These are phyloP conservation scores for Pterocarpus macrocarpus DNA, from an alignment of 306 rosid genomes.

Conservation along the genomic window DNA sequence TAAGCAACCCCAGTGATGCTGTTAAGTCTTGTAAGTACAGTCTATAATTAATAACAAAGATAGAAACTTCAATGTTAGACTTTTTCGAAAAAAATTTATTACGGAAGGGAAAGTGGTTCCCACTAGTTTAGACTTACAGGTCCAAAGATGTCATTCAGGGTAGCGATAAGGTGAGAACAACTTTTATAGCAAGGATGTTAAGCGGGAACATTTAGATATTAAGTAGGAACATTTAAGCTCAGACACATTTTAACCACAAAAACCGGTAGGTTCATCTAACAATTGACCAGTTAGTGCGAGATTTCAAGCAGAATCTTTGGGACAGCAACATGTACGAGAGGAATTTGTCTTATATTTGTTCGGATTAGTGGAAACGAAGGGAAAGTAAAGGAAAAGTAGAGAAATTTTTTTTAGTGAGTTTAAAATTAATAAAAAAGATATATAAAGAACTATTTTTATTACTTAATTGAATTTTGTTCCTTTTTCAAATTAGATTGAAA, in stretches of 20 bases:
- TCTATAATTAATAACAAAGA: slow-evolving; percentile 45
- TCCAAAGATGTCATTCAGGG: not conserved
- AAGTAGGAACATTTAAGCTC: slow-evolving; percentile 5
- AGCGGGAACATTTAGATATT: not conserved
- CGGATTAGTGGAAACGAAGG: too few relatives aligned
- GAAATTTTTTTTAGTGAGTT: too few relatives aligned
- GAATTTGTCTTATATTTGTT: not conserved
- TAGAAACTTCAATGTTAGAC: not conserved
- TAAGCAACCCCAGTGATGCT: slow-evolving; percentile 77
- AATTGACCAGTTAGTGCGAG: not conserved
- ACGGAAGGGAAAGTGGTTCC: too few relatives aligned
- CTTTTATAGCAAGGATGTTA: not conserved
- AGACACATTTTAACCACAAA: not conserved
- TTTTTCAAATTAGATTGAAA: too few relatives aligned
- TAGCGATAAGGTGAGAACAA: not conserved
- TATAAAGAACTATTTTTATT: too few relatives aligned
- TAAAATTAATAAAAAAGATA: too few relatives aligned
- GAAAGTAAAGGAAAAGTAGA: not conserved
- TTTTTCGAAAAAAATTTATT: too few relatives aligned
- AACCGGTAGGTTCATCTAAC: slow-evolving; percentile 7
- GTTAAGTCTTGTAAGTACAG: slow-evolving; percentile 77
- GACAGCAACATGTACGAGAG: too few relatives aligned
- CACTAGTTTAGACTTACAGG: too few relatives aligned
- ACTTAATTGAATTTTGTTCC: too few relatives aligned
- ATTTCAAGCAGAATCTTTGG: slow-evolving; percentile 9